Base-by-base conservation (phyloP, 2,329 filamentous ascomycete genomes). In the Paecilomyces niveus region DNA sequence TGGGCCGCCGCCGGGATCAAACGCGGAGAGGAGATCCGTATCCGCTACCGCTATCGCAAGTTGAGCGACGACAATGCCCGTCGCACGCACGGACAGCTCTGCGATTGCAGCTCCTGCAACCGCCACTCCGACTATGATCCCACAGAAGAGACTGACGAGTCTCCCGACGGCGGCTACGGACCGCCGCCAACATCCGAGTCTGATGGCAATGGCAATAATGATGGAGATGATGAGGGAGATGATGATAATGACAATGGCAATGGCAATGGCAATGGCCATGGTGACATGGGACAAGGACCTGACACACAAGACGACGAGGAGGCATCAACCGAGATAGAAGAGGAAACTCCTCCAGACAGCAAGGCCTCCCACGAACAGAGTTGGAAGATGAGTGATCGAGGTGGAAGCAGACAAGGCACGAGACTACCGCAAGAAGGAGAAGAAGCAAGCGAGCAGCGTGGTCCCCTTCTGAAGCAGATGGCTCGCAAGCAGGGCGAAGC, bases 1-100 rank as follows among this genome's bases (percentile, higher is more conserved):
- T 71, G 66, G 64, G 67, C 71, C 3, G 58, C 49, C 6, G 58
- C 59, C 8, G 49, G 61, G 18, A 71, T 73, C 26, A 49, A 55
- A 21, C 31, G 60, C 2, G 66, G 62, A 5, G 61, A 69, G 21
- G 71, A 74, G 53, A 67, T 73, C 7, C 54, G 59, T 18, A 57
- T 70, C 53, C 58, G 61, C 0, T 68, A 70, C 55, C 62, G 60
- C 7, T 7, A 21, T 9, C 18, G 35, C 3, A 29, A 22, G 22
- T 33, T 56, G 54, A 21, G 18, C 5, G 13, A 45, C 1, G 22
- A 21, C 15, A 32, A 39, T 21, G 51, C 57, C 21, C 26, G 6
- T 24, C 39, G 57, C 22, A 15, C 35, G 10, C 57, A 57, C 7
- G 57, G 57, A 18, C 11, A 18, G 3, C 3, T 18, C 26, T 59